Evolutionary conservation across 257 asterid genomes (phyloP), one percentile per base, ranked within the genome.

Genomic region (Ballota nigra): DNA sequence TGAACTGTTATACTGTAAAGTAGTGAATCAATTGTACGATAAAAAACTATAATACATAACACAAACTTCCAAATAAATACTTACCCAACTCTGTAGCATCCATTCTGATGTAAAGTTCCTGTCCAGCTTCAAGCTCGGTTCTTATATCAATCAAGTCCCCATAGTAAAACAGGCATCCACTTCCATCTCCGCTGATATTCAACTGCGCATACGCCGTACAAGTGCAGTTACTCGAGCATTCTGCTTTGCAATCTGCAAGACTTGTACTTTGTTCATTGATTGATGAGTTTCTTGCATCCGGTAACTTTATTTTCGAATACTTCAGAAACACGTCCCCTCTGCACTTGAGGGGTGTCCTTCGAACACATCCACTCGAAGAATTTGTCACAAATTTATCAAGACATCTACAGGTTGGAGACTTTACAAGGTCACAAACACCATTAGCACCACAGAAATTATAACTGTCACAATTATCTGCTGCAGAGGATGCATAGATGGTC

Each of bases 121-220:
- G 76, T 19, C 65, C 74, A 9, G 62, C 60, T 36, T 24, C 4
- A 15, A 67, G 11, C 4, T 68, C 6, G 2, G 16, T 34, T 73
- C 75, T 83, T 2, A 83, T 43, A 38, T 85, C 87, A 19, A 74
- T 23, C 73, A 85, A 83, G 38, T 83, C 83, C 4, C 70, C 82
- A n/a, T 68, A 67, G 81, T 87, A 83, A 64, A 69, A 52, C 83
- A 85, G 20, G 79, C 90, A 85, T 61, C 67, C 67, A 18, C 4
- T 8, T 31, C 67, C 67, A 4, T 40, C 26, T 29, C 29, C 13
- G 6, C 75, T 66, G 8, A 81, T 56, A 65, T 80, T 73, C 45
- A 76, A 60, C 57, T 68, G 68, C 15, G 78, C n/a, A 57, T 78
- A 85, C 0, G 87, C 87, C 72, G 45, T 67, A 51, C 87, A 85